Evolutionary conservation across 768 basidiomycete genomes (phyloP), one percentile per base, ranked within the genome.

Genomic region (Suillus discolor): DNA sequence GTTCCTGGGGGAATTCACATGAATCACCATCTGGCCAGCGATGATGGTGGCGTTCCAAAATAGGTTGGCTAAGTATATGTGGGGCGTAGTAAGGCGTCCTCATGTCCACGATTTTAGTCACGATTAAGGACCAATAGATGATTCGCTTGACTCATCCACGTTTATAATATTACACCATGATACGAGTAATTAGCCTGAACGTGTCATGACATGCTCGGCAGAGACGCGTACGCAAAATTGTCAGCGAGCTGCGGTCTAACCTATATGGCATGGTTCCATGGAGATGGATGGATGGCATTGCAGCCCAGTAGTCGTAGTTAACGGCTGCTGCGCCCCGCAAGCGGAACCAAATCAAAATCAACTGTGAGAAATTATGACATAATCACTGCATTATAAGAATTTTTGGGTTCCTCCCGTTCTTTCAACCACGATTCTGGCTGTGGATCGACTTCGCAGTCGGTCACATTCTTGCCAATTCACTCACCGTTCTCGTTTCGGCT

Each of bases 381-480:
- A 77, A 77, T 54, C 25, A 0, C 34, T 39, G 44, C 75, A 72
- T 77, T 70, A 77, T 53, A 41, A 72, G 77, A 74, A 75, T 57
- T 64, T 59, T 42, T 39, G 39, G 47, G 53, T 70, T 69, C 23
- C 53, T 61, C 60, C 76, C 70, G 69, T 68, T 73, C 67, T 39
- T 41, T 67, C 70, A 74, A 70, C 72, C 72, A 72, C 72, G 66
- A 75, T 76, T 72, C 74, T 59, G 76, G 76, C 77, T 77, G 75
- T 78, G 81, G 81, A 81, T 82, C 81, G 81, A 82, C 79, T 71
- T 72, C 73, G 72, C 76, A 78, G 81, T 81, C 80, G 81, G 79
- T 81, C 79, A 78, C 71, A 67, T 77, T 76, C 75, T 76, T 71
- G 78, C 74, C 74, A 75, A 54, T 68, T 69, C 68, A 71, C 71